phyloP scores from a whole-genome alignment of 2,329 filamentous ascomycete species.

The Bisporella sp. region DNA sequence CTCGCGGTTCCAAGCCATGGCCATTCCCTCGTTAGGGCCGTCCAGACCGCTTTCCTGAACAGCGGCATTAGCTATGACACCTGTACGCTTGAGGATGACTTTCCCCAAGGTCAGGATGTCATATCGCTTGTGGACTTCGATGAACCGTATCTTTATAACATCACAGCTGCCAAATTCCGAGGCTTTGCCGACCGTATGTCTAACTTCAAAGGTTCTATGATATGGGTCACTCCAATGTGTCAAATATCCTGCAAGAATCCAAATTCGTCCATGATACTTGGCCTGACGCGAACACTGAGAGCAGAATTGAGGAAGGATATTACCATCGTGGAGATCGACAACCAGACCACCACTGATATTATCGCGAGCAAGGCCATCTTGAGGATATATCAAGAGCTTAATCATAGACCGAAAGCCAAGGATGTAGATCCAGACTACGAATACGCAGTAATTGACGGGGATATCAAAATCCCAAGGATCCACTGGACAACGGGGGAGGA shows the following conservation, averaged over 20 bases:
- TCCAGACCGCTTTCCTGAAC: not conserved
- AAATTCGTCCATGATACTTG: constrained; percentile 8
- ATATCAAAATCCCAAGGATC: constrained; percentile 19
- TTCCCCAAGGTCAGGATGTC: constrained; percentile 16
- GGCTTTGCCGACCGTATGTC: constrained; percentile 8
- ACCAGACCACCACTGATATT: constrained; percentile 1
- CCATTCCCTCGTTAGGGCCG: not conserved
- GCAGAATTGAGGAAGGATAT: constrained; percentile 13
- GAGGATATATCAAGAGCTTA: constrained; percentile 4
- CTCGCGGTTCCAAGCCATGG: not conserved
- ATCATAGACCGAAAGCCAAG: not conserved
- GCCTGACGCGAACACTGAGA: constrained; percentile 14
- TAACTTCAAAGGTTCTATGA: constrained; percentile 1
- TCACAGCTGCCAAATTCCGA: constrained; percentile 8
- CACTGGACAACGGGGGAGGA: constrained; percentile 12
- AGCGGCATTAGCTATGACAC: not conserved
- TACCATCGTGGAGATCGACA: constrained; percentile 17
- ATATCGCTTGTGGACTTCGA: constrained; percentile 20
- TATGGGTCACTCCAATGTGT: constrained; percentile 15
- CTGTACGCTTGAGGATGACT: constrained; percentile 5
- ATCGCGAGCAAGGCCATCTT: not conserved
- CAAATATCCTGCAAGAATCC: constrained; percentile 17
- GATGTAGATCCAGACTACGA: constrained; percentile 21
- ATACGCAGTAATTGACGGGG: constrained; percentile 19
- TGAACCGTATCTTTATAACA: constrained; percentile 19